Evolutionary conservation across 225 moss, liverwort and hornwort species (phyloP).

Genomic region (Straminergon stramineum): DNA sequence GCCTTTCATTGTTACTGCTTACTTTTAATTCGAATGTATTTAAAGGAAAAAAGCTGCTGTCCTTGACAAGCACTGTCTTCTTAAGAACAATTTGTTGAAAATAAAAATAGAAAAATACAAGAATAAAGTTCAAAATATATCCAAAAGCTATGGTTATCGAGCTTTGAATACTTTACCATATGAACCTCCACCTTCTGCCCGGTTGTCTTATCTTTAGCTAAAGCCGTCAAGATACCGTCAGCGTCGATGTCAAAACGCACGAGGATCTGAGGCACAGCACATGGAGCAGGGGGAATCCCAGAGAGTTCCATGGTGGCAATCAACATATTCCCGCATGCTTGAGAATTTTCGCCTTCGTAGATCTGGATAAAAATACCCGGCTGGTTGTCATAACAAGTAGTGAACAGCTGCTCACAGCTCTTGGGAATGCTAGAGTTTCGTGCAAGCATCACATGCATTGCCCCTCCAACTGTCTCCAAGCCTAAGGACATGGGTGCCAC

Average conservation of each 20-base stretch:
- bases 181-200: slow-evolving; percentile 16
- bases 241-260: slow-evolving; percentile 21
- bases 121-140: background rate
- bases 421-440: slow-evolving; percentile 4
- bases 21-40: background rate
- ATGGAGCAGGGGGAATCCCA: slow-evolving; percentile 9
- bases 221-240: slow-evolving; percentile 8
- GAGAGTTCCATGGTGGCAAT: slow-evolving; percentile 17
- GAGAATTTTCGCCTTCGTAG: slow-evolving; percentile 20
- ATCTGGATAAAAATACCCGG: slow-evolving; percentile 5
- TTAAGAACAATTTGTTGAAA: background rate
- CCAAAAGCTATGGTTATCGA: background rate
- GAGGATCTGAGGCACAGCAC: slow-evolving; percentile 23
- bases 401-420: slow-evolving; percentile 15
- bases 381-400: slow-evolving; percentile 17
- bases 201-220: slow-evolving; percentile 4
- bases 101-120: no score
- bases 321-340: slow-evolving; percentile 3
- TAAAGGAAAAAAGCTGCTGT: background rate
- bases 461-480: slow-evolving; percentile 13
- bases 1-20: background rate
- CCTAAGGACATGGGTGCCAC: slow-evolving; percentile 13
- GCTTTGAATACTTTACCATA: background rate
- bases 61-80: background rate
- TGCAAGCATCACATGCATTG: slow-evolving; percentile 16